Evolutionary conservation across 208 protist species (phyloP), one percentile per base, ranked within the genome.

Genomic region (Leishmania martiniquensis): DNA sequence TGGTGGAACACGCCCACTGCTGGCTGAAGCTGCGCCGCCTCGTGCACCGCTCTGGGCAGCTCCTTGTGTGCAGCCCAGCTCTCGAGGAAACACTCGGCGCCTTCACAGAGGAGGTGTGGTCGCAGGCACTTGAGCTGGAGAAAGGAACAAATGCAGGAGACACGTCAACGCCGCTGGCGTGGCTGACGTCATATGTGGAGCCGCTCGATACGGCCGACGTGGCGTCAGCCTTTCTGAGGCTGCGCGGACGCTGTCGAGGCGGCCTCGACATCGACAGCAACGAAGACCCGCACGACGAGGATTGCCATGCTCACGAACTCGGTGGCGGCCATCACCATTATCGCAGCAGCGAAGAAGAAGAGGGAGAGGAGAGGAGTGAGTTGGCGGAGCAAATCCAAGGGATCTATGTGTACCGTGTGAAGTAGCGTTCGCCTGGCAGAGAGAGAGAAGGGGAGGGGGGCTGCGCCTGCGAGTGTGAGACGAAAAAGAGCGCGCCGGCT

Each of bases 21-120:
- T 97, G 93, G 91, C 51, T 81, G 71, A 86, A 87, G 72, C 84
- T 97, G 78, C 88, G 87, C 37, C 72, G 85, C 34, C 49, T 85
- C 22, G 84, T 92, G 42, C 55, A 82, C 49, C 72, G 76, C 12
- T 59, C 78, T 10, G 90, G 91, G 0, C 86, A 93, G 72, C 52
- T 95, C 10, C 84, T 95, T 10, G 85, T 97, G 51, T 91, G 85
- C 71, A 86, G 80, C 32, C 93, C 93, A 5, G 78, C 79, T 44
- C 47, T 97, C 32, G 80, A 93, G 76, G 83, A 89, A 72, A 95
- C 93, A 15, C 44, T 83, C 10, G 42, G 52, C 4, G 49, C 47
- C 55, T 83, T 80, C 44, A 62, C 54, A 6, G 44, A 70, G 1
- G 76, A 67, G 4, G 75, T 78, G 10, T 81, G 81, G 81, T 45